Percentiles rank a stretch among this genome's conserved stretches.
Conservation (phyloP, 345 rosid genomes). For the Gossypium raimondii region DNA sequence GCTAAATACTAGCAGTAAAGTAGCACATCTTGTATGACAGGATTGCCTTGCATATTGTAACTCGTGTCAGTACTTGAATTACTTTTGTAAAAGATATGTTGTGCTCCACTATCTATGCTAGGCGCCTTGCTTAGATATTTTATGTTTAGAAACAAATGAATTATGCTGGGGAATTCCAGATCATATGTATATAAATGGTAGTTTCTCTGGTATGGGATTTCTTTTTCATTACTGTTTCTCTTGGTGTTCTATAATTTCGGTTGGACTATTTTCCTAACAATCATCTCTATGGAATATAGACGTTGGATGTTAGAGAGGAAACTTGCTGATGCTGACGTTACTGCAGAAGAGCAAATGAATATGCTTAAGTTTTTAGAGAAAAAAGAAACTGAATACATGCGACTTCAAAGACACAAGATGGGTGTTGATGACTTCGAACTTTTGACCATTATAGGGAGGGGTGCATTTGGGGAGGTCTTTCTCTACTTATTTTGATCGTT, state of each 20-base stretch:
- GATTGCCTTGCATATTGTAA: not conserved
- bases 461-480: conserved; percentile 50
- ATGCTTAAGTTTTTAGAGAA: conserved; percentile 37
- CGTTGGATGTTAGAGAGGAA: conserved; percentile 41
- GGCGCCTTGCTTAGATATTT: not conserved
- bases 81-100: not conserved
- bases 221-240: not conserved
- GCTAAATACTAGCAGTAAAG: not conserved
- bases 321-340: conserved; percentile 43
- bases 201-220: not conserved
- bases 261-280: not conserved
- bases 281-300: conserved; percentile 23
- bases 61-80: not conserved
- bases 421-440: conserved; percentile 48
- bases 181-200: not conserved
- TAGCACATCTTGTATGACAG: not conserved
- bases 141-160: not conserved
- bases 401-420: conserved; percentile 43
- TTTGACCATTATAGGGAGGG: conserved; percentile 45
- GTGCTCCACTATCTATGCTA: not conserved
- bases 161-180: not conserved
- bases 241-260: conserved; percentile 6
- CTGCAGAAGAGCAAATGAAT: conserved; percentile 40
- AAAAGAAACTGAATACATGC: conserved; percentile 44
- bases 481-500: not conserved